These are phyloP conservation scores for Globisporangium emineosum DNA, from an alignment of 352 stramenopile genomes.

Conservation along the genomic window DNA sequence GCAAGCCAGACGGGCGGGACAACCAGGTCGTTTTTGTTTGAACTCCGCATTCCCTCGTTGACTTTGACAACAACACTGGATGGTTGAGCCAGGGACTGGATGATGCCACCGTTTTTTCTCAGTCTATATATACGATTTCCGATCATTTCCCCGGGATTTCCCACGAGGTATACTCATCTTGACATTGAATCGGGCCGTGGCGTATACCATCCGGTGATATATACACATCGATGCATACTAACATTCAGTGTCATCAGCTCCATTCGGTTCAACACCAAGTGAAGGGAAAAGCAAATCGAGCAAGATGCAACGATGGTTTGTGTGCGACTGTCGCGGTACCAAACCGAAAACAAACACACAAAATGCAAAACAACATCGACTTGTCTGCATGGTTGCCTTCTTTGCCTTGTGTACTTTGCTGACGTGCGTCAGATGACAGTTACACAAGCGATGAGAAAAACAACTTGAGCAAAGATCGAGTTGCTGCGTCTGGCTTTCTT, in stretches of 20 bases:
- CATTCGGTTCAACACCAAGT: background rate
- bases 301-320: no score
- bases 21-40: background rate
- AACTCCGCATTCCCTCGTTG: background rate
- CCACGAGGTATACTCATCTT: no score
- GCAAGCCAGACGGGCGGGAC: background rate
- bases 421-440: background rate
- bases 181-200: no score
- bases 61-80: background rate
- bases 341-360: background rate
- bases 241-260: background rate
- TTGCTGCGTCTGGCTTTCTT: background rate
- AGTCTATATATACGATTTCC: background rate
- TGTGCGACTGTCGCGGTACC: background rate
- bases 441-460: background rate
- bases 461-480: background rate
- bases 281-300: background rate
- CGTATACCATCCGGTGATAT: background rate
- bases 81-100: background rate
- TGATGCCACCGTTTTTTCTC: no score
- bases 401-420: background rate
- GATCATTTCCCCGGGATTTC: no score
- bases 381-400: background rate
- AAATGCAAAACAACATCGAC: background rate
- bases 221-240: background rate